Base-by-base conservation (phyloP, 2,329 filamentous ascomycete species). In the Ophiostoma perfectum region DNA sequence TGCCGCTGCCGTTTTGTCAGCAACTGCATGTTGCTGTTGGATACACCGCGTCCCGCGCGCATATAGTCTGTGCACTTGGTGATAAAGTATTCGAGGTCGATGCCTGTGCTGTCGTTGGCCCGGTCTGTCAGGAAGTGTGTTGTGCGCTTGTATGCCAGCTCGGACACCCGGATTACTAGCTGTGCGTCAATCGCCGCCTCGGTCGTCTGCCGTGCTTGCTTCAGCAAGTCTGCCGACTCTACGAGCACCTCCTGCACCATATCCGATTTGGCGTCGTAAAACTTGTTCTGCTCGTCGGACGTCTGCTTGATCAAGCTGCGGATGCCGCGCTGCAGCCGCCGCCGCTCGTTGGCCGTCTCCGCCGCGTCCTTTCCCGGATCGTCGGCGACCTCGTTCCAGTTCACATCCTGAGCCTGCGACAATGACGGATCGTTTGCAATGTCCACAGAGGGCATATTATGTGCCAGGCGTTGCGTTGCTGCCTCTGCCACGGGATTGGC, bases 11-110 rank as follows among this genome's bases (percentile, higher is more conserved):
- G 82, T 71, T 80, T 79, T 3, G 81, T 83, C 60, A 85, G 78
- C 65, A 84, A 83, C 7, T 80, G 80, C 1, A 81, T 81, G 55
- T 83, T 76, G 52, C 84, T 81, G 65, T 84, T 80, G 14, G 79
- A 78, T 38, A 85, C 84, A 11, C 83, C 84, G 7, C 84, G 81
- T 3, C 87, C 90, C 47, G 85, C 83, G 36, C 86, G 87, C 92
- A 98, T 97, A 76, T 91, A 98, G 3, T 85, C 86, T 70, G 96
- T 92, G 77, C 90, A 94, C 78, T 96, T 96, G 0, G 91, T 90
- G 14, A 98, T 87, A 74, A 98, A 96, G 74, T 97, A 91, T 70
- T 98, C 93, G 0, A 96, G 83, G 74, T 98, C 93, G 36, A 99
- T 80, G 7, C 93, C 92, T 66, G 90, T 87, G 2, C 87, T 86